These are phyloP conservation scores for Colletotrichum limetticola DNA, from an alignment of 2,329 filamentous ascomycete species.

Conservation along the genomic window DNA sequence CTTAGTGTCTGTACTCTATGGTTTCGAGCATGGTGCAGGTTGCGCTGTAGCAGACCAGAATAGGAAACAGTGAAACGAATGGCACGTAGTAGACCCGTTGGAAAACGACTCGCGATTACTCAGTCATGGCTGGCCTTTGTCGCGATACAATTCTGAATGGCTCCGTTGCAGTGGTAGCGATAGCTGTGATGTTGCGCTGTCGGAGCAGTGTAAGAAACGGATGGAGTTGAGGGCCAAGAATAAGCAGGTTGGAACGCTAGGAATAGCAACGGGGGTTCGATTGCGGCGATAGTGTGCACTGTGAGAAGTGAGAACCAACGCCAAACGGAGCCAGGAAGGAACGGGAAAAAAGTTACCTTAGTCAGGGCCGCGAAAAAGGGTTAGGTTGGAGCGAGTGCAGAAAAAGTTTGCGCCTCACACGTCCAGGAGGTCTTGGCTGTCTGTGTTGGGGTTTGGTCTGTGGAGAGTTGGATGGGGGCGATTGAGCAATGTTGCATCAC, in stretches of 20 bases:
- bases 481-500: constrained; percentile 23
- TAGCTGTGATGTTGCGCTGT: background rate
- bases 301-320: background rate
- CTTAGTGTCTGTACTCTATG: background rate
- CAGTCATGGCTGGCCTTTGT: background rate
- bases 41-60: background rate
- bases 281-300: background rate
- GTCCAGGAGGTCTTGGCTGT: constrained; percentile 28
- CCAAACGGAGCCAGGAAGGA: constrained; percentile 1
- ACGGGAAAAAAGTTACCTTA: no score
- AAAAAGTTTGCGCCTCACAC: constrained; percentile 11
- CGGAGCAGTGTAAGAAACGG: constrained; percentile 25
- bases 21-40: background rate
- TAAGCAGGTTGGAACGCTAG: constrained; percentile 21
- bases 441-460: constrained; percentile 22
- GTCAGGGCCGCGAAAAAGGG: background rate
- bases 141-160: background rate
- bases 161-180: background rate
- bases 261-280: constrained; percentile 29
- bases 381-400: background rate
- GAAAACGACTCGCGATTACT: background rate
- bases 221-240: constrained; percentile 16
- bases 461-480: constrained; percentile 2
- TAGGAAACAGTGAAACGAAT: constrained; percentile 15
- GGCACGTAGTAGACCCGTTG: background rate